Evolutionary conservation across 1,284 basidiomycete genomes (phyloP), one percentile per base, ranked within the genome.

Genomic region (Kwoniella shivajii): DNA sequence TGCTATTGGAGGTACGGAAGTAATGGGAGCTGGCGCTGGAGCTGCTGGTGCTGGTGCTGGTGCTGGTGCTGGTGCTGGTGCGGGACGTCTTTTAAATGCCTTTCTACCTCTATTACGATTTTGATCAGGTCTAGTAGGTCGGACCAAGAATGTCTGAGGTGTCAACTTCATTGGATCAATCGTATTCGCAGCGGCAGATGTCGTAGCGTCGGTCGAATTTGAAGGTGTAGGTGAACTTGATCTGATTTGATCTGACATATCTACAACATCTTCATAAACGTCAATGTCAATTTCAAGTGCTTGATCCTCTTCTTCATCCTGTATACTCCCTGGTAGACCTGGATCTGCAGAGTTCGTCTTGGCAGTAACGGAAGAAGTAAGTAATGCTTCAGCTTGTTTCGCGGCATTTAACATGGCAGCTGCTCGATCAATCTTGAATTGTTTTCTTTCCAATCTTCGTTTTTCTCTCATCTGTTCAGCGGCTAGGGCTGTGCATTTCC

Each of bases 371-470:
- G 53, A 50, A 6, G 59, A 56, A 18, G 69, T 69, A 11, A 78
- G 59, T 14, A 79, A 68, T 2, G 71, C 73, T 59, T 79, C 78
- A 6, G 77, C 76, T n/a, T 73, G 69, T 52, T 73, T 73, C 14
- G 76, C 76, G 11, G 77, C 77, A 16, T 74, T 69, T 36, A 78
- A 66, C 67, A 78, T 76, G 1, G 77, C 76, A 44, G 70, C 64
- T 31, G 78, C 78, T 67, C 93, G 85, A 71, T 95, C 92, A 37
- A 88, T 81, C 77, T 97, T 97, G 81, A 94, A 93, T 67, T 91
- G 88, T 67, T 87, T 88, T 42, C 94, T 85, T 67, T 93, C 91
- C 36, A 85, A 83, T 45, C 93, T 81, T 27, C 94, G 85, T 71
- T 86, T 86, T 45, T 89, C 90, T 16, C 91, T 88, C 50, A 95